phyloP scores from a whole-genome alignment of 1,284 basidiomycete genomes.

The Wallemia ichthyophaga region DNA sequence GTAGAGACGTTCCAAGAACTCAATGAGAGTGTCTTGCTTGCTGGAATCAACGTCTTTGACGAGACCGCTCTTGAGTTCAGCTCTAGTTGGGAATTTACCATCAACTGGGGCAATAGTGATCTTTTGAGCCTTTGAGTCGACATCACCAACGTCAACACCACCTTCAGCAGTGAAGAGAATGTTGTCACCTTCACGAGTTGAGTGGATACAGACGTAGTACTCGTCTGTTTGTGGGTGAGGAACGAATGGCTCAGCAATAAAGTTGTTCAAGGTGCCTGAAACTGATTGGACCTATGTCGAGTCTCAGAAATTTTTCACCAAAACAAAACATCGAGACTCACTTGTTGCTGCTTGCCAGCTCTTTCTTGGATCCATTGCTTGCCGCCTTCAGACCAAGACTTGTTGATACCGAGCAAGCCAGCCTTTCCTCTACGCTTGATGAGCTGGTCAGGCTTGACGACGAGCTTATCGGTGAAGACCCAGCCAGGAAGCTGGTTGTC shows the following conservation, averaged over 20 bases:
- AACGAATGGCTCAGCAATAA: constrained; percentile 94
- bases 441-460: constrained; percentile 85
- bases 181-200: constrained; percentile 71
- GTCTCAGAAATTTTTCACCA: neutral
- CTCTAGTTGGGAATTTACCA: constrained; percentile 39
- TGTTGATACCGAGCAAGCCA: constrained; percentile 77
- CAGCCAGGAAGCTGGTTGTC: constrained; percentile 43
- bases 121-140: constrained; percentile 85
- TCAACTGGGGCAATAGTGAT: constrained; percentile 23
- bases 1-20: constrained; percentile 87
- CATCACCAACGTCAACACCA: constrained; percentile 94
- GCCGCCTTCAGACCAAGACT: constrained; percentile 40
- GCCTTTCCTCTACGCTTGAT: constrained; percentile 99
- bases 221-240: constrained; percentile 81
- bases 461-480: constrained; percentile 66
- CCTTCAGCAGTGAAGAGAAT: constrained; percentile 98
- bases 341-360: constrained; percentile 79
- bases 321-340: constrained; percentile 13
- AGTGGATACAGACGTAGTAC: constrained; percentile 97
- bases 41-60: constrained; percentile 39
- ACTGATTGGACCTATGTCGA: constrained; percentile 49
- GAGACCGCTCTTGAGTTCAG: constrained; percentile 37
- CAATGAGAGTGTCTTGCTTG: constrained; percentile 61
- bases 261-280: constrained; percentile 80
- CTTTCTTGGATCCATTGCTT: constrained; percentile 48